phyloP scores from a whole-genome alignment of 331 rosid genomes.

The Spiraea crenata region DNA sequence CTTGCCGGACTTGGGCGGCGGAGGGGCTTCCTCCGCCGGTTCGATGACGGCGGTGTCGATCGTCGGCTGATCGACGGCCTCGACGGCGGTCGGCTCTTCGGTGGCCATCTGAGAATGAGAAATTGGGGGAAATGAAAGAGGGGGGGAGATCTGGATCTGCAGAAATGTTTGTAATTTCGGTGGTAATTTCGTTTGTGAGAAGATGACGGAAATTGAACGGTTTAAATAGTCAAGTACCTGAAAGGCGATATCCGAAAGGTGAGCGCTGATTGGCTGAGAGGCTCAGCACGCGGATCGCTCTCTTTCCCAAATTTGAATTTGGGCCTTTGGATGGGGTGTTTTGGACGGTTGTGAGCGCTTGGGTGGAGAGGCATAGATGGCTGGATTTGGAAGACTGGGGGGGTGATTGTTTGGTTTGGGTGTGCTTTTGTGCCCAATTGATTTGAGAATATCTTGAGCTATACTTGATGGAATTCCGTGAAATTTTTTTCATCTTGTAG shows the following conservation, averaged over 20 bases:
- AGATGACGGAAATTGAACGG: slow-evolving; percentile 33
- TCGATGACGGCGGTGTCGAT: slow-evolving; percentile 30
- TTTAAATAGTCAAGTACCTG: slow-evolving; percentile 61
- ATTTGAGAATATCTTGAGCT: slow-evolving; percentile 28
- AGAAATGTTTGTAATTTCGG: slow-evolving; percentile 6
- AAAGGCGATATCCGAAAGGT: slow-evolving; percentile 34
- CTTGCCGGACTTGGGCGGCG: slow-evolving; percentile 32
- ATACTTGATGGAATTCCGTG: background rate
- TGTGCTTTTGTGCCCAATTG: slow-evolving; percentile 72
- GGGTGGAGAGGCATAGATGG: slow-evolving; percentile 21
- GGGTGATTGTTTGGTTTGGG: slow-evolving; percentile 22
- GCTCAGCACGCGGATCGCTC: slow-evolving; percentile 53
- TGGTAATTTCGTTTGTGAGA: slow-evolving; percentile 42
- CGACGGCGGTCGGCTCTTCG: slow-evolving; percentile 37
- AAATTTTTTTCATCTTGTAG: slow-evolving; percentile 32
- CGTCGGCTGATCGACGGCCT: slow-evolving; percentile 29
- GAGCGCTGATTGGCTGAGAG: slow-evolving; percentile 49
- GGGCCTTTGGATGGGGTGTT: slow-evolving; percentile 47
- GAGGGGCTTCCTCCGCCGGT: slow-evolving; percentile 28
- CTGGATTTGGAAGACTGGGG: slow-evolving; percentile 10
- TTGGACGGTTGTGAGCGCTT: slow-evolving; percentile 47
- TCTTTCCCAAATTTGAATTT: slow-evolving; percentile 51
- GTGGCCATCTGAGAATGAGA: slow-evolving; percentile 44
- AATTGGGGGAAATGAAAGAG: background rate
- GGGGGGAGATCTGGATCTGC: slow-evolving; percentile 9